Evolutionary conservation across 2,329 filamentous ascomycete species (phyloP).

Genomic region (Sphaerostilbella broomeana): DNA sequence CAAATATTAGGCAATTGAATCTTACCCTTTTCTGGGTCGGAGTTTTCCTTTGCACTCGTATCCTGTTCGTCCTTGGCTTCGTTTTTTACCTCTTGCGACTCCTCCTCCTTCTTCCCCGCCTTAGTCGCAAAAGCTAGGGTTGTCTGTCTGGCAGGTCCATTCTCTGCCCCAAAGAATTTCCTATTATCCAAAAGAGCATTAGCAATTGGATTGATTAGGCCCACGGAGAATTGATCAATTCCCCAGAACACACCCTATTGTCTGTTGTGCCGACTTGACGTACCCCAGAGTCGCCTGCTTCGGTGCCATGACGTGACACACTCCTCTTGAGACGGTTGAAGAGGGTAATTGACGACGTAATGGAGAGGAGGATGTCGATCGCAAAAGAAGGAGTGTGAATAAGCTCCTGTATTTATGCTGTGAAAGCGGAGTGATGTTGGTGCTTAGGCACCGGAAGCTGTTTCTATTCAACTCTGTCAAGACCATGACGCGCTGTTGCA

Average conservation of each 20-base stretch:
- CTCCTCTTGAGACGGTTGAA: conserved; percentile 4
- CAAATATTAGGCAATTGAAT: neutral
- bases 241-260: conserved; percentile 57
- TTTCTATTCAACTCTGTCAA: conserved; percentile 1
- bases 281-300: conserved; percentile 88
- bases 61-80: conserved; percentile 23
- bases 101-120: conserved; percentile 32
- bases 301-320: conserved; percentile 39
- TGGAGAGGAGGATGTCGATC: conserved; percentile 10
- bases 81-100: conserved; percentile 25
- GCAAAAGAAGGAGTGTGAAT: conserved; percentile 12
- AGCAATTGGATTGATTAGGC: neutral
- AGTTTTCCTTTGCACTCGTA: conserved; percentile 31
- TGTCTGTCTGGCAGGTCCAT: conserved; percentile 61
- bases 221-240: neutral
- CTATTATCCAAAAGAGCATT: conserved; percentile 38
- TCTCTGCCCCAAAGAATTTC: conserved; percentile 70
- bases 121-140: conserved; percentile 70
- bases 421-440: conserved; percentile 14
- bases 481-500: conserved; percentile 30
- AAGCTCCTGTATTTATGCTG: conserved; percentile 13
- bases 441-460: conserved; percentile 4
- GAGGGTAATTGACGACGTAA: conserved; percentile 10
- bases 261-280: conserved; percentile 67
- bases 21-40: conserved; percentile 34